phyloP scores from a whole-genome alignment of 768 basidiomycete species.

The Termitomyces sp. region DNA sequence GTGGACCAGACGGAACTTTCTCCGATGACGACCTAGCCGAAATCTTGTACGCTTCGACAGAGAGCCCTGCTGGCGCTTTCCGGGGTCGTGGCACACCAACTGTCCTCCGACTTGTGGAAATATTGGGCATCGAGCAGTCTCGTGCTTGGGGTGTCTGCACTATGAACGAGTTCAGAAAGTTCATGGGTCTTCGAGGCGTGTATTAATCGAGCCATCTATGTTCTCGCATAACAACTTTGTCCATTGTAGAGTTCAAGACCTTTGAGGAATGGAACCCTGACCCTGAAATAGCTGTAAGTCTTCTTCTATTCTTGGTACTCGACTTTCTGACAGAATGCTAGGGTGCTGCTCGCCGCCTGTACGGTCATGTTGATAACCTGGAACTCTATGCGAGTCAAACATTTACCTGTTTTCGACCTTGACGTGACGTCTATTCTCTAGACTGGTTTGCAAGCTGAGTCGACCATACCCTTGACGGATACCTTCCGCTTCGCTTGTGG shows the following conservation, averaged over 20 bases:
- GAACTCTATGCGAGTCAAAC: constrained; percentile 25
- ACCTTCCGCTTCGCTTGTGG: constrained; percentile 24
- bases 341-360: constrained; percentile 25
- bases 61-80: constrained; percentile 40
- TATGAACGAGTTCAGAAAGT: constrained; percentile 52
- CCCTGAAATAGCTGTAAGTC: constrained; percentile 35
- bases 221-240: background rate
- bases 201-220: background rate
- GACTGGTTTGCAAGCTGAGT: constrained; percentile 28
- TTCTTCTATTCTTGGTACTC: background rate
- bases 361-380: constrained; percentile 29
- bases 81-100: constrained; percentile 43
- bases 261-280: constrained; percentile 57
- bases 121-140: constrained; percentile 51
- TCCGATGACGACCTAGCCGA: constrained; percentile 45
- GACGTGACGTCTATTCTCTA: background rate
- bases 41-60: constrained; percentile 42
- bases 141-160: constrained; percentile 52
- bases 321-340: background rate
- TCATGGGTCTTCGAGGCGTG: constrained; percentile 41
- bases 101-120: constrained; percentile 46
- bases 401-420: background rate
- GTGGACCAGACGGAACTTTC: constrained; percentile 45
- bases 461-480: constrained; percentile 24
- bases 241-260: constrained; percentile 28